Evolutionary conservation across 169 alveolate species (phyloP), one percentile per base, ranked within the genome.

Genomic region (Plasmodium fragile): DNA sequence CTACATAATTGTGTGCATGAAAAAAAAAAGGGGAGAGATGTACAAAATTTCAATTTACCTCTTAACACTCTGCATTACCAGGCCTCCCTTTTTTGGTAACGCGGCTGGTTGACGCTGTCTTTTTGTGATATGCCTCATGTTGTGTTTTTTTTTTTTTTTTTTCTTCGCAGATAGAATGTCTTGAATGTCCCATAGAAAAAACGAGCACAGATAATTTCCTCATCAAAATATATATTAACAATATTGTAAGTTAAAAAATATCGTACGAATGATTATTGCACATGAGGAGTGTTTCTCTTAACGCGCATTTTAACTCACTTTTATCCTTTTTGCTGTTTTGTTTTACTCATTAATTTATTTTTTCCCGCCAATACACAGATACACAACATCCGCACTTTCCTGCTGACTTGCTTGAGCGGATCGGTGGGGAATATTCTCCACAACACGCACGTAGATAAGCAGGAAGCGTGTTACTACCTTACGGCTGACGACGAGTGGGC

Each of bases 141-240:
- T 34, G 59, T 49, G 32, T 65, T 22, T 80, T 80, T 49, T 41
- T 22, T 41, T 80, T 22, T 80, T 80, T 80, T 30, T 22, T 81
- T 55, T 85, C 8, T 34, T 69, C 75, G 7, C 49, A 85, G 93
- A 85, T 85, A 52, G 93, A 85, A 85, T 85, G 93, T 85, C 93
- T 85, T 85, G 87, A 85, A 53, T 85, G 93, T 22, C 93, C 93
- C 34, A 77, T 85, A 43, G 93, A 85, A 53, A 85, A 85, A 85
- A 85, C 93, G 36, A 77, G 83, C 81, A 85, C 80, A 10, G 93
- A 85, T 49, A 85, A 85, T 75, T 85, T 85, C 79, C 70, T 85
- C 25, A 73, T 85, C 78, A 85, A 85, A 75, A 85, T 85, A 73
- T 85, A 85, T 32, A 73, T 85, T 11, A 52, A 85, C 71, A 85